phyloP scores from a whole-genome alignment of 1,284 basidiomycete species.

The Cutaneotrichosporon spelunceum region DNA sequence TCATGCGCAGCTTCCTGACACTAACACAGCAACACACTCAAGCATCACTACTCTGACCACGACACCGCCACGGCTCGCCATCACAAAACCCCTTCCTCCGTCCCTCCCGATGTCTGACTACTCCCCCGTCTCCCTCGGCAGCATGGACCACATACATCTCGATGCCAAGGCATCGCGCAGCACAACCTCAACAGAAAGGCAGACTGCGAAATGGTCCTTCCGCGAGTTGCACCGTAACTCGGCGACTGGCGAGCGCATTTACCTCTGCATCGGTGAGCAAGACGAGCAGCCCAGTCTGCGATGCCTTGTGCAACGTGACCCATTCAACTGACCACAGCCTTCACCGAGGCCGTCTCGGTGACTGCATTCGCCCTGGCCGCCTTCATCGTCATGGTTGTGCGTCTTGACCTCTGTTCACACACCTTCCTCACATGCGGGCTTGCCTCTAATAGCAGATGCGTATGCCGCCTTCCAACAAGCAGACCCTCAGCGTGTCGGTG shows the following conservation, averaged over 20 bases:
- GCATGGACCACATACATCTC: neutral
- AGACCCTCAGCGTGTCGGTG: constrained; percentile 57
- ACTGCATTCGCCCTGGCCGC: constrained; percentile 29
- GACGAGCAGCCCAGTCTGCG: neutral
- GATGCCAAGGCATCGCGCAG: neutral
- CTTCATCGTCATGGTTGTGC: constrained; percentile 33
- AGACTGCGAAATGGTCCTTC: neutral
- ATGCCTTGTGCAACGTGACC: neutral
- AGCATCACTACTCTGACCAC: no score
- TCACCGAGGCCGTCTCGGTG: constrained; percentile 25
- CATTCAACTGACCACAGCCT: neutral
- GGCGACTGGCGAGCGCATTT: neutral
- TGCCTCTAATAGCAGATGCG: constrained; percentile 6
- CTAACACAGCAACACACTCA: no score
- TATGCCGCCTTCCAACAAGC: constrained; percentile 9
- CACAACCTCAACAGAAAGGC: neutral
- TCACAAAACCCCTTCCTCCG: no score
- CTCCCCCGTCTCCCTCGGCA: neutral
- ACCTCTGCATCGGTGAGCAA: neutral
- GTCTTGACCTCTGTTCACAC: neutral
- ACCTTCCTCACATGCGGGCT: no score
- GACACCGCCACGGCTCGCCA: no score
- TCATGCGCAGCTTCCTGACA: no score
- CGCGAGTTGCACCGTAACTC: neutral
- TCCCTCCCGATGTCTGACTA: neutral